Evolutionary conservation across 441 rosid species (phyloP).

Genomic region (Erysimum pusillum): DNA sequence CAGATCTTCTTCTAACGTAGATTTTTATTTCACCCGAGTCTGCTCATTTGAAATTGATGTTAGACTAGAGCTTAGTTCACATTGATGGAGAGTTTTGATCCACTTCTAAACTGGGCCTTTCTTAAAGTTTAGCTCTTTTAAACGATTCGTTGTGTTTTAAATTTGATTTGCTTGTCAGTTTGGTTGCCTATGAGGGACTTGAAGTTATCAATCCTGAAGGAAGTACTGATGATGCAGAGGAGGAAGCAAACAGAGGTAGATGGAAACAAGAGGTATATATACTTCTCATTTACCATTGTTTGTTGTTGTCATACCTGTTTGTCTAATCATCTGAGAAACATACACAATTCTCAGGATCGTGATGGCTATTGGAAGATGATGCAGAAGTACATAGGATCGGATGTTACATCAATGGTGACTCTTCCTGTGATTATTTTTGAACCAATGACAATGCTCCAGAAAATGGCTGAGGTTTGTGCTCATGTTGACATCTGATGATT

Average conservation of each 20-base stretch:
- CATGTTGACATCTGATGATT: background rate
- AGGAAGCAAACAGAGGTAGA: constrained; percentile 93
- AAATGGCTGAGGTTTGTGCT: constrained; percentile 93
- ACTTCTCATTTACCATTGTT: background rate
- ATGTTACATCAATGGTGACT: constrained; percentile 98
- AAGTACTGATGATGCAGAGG: constrained; percentile 91
- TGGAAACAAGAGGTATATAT: constrained; percentile 86
- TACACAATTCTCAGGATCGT: constrained; percentile 67
- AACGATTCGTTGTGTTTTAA: constrained; percentile 14
- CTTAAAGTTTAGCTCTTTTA: constrained; percentile 30
- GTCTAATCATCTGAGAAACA: constrained; percentile 12
- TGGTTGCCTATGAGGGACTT: constrained; percentile 86
- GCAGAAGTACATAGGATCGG: constrained; percentile 95
- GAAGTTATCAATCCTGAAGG: constrained; percentile 97
- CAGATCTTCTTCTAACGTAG: constrained; percentile 11
- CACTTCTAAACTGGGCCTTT: background rate
- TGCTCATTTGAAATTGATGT: constrained; percentile 19
- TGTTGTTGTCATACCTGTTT: background rate
- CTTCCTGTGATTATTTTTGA: constrained; percentile 96
- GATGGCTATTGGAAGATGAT: constrained; percentile 98
- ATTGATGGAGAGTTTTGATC: constrained; percentile 2
- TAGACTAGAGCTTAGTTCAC: constrained; percentile 4
- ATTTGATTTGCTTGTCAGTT: constrained; percentile 51
- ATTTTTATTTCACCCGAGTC: background rate
- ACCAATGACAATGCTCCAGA: constrained; percentile 95